Base-by-base conservation (phyloP, 331 rosid genomes). In the Dryas integrifolia region DNA sequence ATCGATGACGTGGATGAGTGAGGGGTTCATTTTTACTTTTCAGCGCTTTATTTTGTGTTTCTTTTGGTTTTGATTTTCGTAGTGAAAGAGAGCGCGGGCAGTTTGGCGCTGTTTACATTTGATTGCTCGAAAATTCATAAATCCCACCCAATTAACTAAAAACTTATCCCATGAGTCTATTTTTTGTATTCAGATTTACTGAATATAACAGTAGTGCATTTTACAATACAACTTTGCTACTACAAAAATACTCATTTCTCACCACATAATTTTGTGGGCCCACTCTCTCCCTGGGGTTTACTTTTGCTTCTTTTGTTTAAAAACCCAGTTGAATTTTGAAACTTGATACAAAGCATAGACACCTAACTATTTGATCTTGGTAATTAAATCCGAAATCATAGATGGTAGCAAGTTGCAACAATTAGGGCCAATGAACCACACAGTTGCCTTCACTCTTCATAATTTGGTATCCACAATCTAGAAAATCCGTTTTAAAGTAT, bases 1-100 rank as follows among this genome's bases (percentile, higher is more conserved):
- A 79, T 79, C 71, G 79, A 30, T 67, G 79, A 73, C 82, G 67
- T 66, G 79, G 82, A 0, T 50, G 8, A 3, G 7, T 39, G 26
- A 10, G 44, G 47, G 62, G 52, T 16, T 56, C 52, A 3, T 58
- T 72, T 26, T 3, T 4, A 57, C 2, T 8, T 5, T 18, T 48
- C 38, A 2, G 67, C 73, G 69, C 55, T 24, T 62, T 62, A 7
- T 41, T 65, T 38, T 45, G 58, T 68, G 58, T 58, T 45, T 50
- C 48, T 24, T 56, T 56, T 67, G 50, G 53, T 74, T 64, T 74
- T 12, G 39, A 14, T 50, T 56, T 65, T 65, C 21, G 40, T 21
- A 2, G 64, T 6, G 39, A 10, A 75, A 75, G 57, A 18, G 26
- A 38, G 68, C 67, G 73, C 61, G 74, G 79, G 18, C 5, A 18